These are phyloP conservation scores for Boletellus sp. DNA, from an alignment of 1,284 basidiomycete species.

Conservation along the genomic window DNA sequence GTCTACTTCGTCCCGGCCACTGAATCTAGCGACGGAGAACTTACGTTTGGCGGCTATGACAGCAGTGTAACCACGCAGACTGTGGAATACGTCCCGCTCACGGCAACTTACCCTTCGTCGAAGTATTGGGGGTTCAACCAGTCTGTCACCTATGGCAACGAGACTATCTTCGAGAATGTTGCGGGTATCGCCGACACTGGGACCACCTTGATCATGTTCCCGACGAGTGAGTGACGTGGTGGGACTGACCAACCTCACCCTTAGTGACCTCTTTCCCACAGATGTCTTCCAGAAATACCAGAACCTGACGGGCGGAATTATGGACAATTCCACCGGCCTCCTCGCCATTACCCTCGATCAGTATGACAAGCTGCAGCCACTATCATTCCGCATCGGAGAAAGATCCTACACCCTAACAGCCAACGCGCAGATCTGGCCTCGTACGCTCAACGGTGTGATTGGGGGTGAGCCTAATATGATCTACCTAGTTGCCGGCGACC, in stretches of 20 bases:
- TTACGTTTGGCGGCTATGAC: conserved; percentile 51
- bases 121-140: conserved; percentile 56
- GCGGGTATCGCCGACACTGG: conserved; percentile 31
- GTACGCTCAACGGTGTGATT: background rate
- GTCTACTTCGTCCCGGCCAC: conserved; percentile 31
- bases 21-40: conserved; percentile 35
- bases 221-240: background rate
- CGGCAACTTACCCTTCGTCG: conserved; percentile 44
- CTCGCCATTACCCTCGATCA: background rate
- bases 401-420: background rate
- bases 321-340: background rate
- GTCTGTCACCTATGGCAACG: conserved; percentile 42
- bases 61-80: conserved; percentile 38
- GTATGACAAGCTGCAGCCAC: background rate
- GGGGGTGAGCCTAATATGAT: background rate
- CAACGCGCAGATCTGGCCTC: background rate
- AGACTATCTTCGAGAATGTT: conserved; percentile 36
- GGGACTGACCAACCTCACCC: background rate
- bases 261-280: background rate
- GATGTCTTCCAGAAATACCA: background rate
- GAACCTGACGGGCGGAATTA: background rate
- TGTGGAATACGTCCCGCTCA: conserved; percentile 48
- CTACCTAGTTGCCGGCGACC: background rate
- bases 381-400: background rate
- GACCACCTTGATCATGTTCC: background rate